Evolutionary conservation across 2,329 filamentous ascomycete species (phyloP), one percentile per base, ranked within the genome.

Genomic region (Xylaria polymorpha): DNA sequence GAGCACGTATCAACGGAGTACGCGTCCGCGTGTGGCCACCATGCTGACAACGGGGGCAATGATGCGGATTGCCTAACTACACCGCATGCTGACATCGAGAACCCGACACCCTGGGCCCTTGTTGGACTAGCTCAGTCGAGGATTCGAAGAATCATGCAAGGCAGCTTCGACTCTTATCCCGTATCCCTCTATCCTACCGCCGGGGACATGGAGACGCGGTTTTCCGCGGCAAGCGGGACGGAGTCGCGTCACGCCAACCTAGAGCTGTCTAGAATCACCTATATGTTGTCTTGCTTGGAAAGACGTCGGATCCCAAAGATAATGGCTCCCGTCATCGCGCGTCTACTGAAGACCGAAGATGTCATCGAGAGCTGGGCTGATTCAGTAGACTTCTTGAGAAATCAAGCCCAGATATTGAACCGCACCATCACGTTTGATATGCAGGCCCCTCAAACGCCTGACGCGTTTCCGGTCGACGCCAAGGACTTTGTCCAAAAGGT

Each of bases 161-260:
- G 63, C 18, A 65, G 37, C 15, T 65, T 65, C 10, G 5, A 53
- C 1, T 60, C 63, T 12, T 65, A 60, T 53, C 63, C 63, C 4
- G 56, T 65, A 7, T 59, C 55, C 9, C 46, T 65, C 35, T 65
- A 65, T 14, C 63, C 63, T n/a, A 65, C 63, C n/a, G 56, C 63
- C 2, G 63, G 55, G 15, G 46, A 65, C 6, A 25, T n/a, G 7
- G 55, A 65, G 25, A 55, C 20, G 22, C 22, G 6, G n/a, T 50
- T 43, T 35, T n/a, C 37, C 18, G 53, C n/a, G 12, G 46, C 12
- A 20, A n/a, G 37, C 25, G 35, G 51, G 29, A n/a, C n/a, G n/a
- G 15, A 43, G 35, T 55, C 37, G 9, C 37, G n/a, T 29, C 63
- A 65, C 55, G 44, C 56, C 25, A 65, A 65, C 39, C 55, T 65